phyloP scores from a whole-genome alignment of 495 filamentous ascomycete genomes.

The Pseudoneurospora amorphoporcata region DNA sequence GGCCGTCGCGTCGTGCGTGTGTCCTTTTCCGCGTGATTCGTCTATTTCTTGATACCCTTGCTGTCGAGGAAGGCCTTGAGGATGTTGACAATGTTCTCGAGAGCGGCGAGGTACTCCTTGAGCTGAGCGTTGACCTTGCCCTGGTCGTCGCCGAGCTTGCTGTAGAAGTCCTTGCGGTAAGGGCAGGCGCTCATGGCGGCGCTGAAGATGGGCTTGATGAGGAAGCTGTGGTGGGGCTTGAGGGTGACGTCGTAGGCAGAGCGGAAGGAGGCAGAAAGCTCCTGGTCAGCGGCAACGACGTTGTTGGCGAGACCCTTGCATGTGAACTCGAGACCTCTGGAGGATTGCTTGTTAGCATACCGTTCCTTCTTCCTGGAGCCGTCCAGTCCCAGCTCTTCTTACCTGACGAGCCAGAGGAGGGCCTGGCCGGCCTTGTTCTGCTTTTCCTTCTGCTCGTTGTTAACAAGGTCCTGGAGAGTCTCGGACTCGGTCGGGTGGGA shows the following conservation, averaged over 20 bases:
- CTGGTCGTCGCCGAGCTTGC: constrained; percentile 64
- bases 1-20: not conserved
- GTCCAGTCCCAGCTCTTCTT: constrained; percentile 11
- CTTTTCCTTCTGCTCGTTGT: constrained; percentile 78
- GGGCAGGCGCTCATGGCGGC: constrained; percentile 88
- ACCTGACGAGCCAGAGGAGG: constrained; percentile 87
- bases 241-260: constrained; percentile 73
- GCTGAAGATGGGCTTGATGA: constrained; percentile 81
- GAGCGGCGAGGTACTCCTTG: constrained; percentile 55
- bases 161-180: constrained; percentile 83
- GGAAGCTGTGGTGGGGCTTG: constrained; percentile 78
- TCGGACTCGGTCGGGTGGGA: constrained; percentile 65
- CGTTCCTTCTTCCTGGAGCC: not conserved
- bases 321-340: constrained; percentile 87
- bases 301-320: constrained; percentile 72
- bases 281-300: constrained; percentile 50
- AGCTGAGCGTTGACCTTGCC: constrained; percentile 51
- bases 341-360: not conserved
- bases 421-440: constrained; percentile 82
- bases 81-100: constrained; percentile 65
- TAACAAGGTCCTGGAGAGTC: constrained; percentile 72
- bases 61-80: constrained; percentile 60
- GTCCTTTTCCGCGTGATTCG: constrained; percentile 27
- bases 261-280: constrained; percentile 81
- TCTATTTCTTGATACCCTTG: constrained; percentile 63